Base-by-base conservation (phyloP, 129 eudicot species). In the Chrysanthemum makinoi region DNA sequence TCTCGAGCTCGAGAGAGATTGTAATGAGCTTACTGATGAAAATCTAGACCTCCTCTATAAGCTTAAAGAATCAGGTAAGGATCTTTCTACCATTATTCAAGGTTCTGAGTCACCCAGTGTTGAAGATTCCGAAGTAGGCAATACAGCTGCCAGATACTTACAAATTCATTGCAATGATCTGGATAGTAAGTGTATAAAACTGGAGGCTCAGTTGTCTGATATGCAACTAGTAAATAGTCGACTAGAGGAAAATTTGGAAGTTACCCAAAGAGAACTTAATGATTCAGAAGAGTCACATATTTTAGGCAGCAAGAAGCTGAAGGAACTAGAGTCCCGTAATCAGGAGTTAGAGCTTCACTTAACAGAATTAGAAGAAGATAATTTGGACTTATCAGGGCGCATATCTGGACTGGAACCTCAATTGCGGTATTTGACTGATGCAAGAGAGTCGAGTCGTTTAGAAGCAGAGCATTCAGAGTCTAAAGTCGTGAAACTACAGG, bases 321-420 rank as follows among this genome's bases (percentile, higher is more conserved):
- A 62, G n/a, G 88, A 86, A 72, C 72, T 83, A 20, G 88, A 78
- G 67, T 77, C 68, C 56, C 78, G 76, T 74, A 86, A 81, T 56
- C 75, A 78, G 28, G 91, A 86, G 26, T 62, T 83, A 59, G 91
- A 86, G 72, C 62, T 50, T 53, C 82, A 81, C 26, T 55, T 86
- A 58, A 78, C 82, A 2, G 88, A 88, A 18, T 53, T 86, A 57
- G 86, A 85, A 76, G 76, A 81, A 74, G 88, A 88, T 76, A 88
- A 85, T 65, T 59, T 85, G 16, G 84, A 78, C 53, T 83, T 88
- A 63, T 78, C 88, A 59, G 88, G 81, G 54, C 82, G 88, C 59
- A 72, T 88, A 79, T 81, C 88, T 63, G 91, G 86, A 68, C 69
- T 88, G 70, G 91, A 88, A 83, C 81, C 95, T 76, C 95, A 85